phyloP scores from a whole-genome alignment of 108 stramenopile species.

The Schizochytrium sp. region DNA sequence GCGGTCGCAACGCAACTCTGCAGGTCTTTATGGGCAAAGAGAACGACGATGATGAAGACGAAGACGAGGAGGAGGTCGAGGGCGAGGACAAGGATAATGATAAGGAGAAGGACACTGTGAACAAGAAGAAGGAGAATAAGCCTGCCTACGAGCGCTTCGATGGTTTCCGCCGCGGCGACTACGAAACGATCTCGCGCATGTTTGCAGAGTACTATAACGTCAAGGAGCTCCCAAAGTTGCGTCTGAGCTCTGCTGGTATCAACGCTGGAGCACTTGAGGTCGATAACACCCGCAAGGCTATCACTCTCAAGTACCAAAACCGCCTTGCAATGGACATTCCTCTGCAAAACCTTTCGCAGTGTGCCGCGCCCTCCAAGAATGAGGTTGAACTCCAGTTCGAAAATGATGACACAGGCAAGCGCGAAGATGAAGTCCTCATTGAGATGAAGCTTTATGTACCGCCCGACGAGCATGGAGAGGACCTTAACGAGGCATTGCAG shows the following conservation, averaged over 20 bases:
- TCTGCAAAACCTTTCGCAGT: slow-evolving; percentile 70
- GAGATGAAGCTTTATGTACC: slow-evolving; percentile 93
- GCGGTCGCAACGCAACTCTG: slow-evolving; percentile 6
- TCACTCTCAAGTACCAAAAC: not conserved
- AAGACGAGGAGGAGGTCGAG: slow-evolving; percentile 10
- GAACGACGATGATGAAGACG: slow-evolving; percentile 12
- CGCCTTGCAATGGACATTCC: slow-evolving; percentile 65
- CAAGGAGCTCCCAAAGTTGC: not conserved
- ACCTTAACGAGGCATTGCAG: slow-evolving; percentile 62
- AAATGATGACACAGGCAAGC: slow-evolving; percentile 68
- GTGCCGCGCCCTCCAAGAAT: slow-evolving; percentile 74
- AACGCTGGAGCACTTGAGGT: slow-evolving; percentile 45
- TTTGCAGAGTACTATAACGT: slow-evolving; percentile 39
- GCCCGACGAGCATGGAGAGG: slow-evolving; percentile 87
- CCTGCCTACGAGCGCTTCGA: slow-evolving; percentile 59
- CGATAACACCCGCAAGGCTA: not conserved
- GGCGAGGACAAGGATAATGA: not conserved
- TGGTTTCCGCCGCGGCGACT: slow-evolving; percentile 19
- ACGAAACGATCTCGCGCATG: slow-evolving; percentile 1
- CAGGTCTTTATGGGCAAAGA: slow-evolving; percentile 39
- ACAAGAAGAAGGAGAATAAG: not conserved
- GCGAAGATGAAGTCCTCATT: slow-evolving; percentile 73
- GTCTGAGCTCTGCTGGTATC: slow-evolving; percentile 9
- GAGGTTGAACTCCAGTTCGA: slow-evolving; percentile 77
- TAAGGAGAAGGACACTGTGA: not conserved